Conservation (phyloP, 2,329 filamentous ascomycete genomes). For the Fusarium udum region DNA sequence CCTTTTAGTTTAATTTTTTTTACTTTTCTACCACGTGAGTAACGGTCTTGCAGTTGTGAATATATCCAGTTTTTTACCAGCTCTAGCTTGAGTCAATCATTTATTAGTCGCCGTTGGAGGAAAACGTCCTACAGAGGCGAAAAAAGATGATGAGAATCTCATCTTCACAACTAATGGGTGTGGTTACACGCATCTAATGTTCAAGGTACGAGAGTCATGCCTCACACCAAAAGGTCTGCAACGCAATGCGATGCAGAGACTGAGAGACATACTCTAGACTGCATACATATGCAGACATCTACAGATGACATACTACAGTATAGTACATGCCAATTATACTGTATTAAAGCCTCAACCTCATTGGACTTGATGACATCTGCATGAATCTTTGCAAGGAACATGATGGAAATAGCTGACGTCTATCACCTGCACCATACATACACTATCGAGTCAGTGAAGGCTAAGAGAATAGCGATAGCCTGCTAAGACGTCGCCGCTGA, state of each 20-base stretch:
- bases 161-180: background rate
- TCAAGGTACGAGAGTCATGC: conserved; percentile 9
- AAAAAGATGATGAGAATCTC: background rate
- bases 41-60: conserved; percentile 14
- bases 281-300: background rate
- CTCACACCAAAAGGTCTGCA: background rate
- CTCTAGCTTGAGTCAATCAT: background rate
- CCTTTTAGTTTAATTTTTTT: background rate
- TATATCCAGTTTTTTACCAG: background rate
- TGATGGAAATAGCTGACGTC: background rate
- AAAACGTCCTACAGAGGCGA: background rate
- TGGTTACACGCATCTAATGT: conserved; percentile 27
- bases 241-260: background rate
- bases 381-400: background rate
- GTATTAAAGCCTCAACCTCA: background rate
- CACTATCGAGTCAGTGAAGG: background rate
- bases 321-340: background rate
- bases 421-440: background rate
- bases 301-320: background rate
- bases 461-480: background rate
- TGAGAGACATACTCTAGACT: background rate
- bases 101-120: background rate
- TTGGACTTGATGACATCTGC: background rate
- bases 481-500: background rate
- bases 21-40: conserved; percentile 15